Evolutionary conservation across 805 yeast species (phyloP).

Genomic region (Jamesozyma spencerorum): DNA sequence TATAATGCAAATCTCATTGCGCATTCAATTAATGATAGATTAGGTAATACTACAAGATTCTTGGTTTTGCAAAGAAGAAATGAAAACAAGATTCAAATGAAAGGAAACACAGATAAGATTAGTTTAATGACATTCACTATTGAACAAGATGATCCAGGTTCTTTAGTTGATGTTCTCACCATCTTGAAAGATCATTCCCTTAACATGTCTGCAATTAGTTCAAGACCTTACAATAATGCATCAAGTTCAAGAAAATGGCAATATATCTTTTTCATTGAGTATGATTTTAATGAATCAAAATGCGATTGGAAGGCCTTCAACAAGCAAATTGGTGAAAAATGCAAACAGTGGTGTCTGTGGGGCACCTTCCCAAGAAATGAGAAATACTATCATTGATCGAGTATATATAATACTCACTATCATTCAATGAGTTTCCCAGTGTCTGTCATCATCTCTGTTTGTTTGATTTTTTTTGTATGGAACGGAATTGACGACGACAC

Average conservation of each 20-base stretch:
- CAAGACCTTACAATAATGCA: conserved; percentile 52
- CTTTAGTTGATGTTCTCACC: conserved; percentile 55
- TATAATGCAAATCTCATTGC: conserved; percentile 48
- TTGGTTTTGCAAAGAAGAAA: conserved; percentile 46
- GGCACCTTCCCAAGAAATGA: conserved; percentile 48
- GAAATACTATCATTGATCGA: conserved; percentile 27
- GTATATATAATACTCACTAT: too few relatives aligned
- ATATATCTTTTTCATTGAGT: conserved; percentile 73
- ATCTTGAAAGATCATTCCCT: conserved; percentile 46
- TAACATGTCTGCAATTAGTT: conserved; percentile 61
- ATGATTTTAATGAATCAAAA: conserved; percentile 27
- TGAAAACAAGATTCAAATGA: neutral
- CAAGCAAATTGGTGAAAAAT: conserved; percentile 34
- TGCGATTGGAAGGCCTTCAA: conserved; percentile 29
- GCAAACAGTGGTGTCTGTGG: conserved; percentile 45
- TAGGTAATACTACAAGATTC: conserved; percentile 79
- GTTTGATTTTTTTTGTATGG: too few relatives aligned
- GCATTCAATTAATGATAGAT: conserved; percentile 57
- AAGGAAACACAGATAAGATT: conserved; percentile 19
- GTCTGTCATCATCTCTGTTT: too few relatives aligned
- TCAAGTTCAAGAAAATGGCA: conserved; percentile 45
- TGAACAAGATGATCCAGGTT: conserved; percentile 60
- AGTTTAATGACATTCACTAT: conserved; percentile 60
- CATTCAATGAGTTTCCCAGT: too few relatives aligned
- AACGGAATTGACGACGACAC: too few relatives aligned